phyloP scores from a whole-genome alignment of 768 basidiomycete species.

The Psilocybe cubensis region DNA sequence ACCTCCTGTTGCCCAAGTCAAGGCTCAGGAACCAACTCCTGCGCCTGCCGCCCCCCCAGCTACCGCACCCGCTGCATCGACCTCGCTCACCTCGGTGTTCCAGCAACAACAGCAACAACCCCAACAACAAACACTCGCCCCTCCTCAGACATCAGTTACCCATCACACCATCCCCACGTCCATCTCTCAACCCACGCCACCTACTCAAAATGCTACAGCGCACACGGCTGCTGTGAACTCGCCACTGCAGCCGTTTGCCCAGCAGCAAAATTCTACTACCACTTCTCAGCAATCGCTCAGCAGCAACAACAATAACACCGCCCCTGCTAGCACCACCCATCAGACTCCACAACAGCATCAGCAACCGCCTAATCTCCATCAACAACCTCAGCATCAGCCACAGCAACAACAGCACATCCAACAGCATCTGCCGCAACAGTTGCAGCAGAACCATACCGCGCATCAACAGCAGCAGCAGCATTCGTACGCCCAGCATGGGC shows the following conservation, averaged over 20 bases:
- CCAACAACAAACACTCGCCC: slow-evolving; percentile 35
- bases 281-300: too few species aligned
- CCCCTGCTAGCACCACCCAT: slow-evolving; percentile 5
- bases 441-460: slow-evolving; percentile 42
- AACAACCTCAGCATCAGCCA: slow-evolving; percentile 31
- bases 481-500: slow-evolving; percentile 67
- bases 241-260: slow-evolving; percentile 45
- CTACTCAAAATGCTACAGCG: slow-evolving; percentile 29
- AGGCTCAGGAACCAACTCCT: slow-evolving; percentile 33
- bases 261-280: slow-evolving; percentile 40
- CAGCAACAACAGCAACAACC: slow-evolving; percentile 43
- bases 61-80: slow-evolving; percentile 41
- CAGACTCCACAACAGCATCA: slow-evolving; percentile 29
- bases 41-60: slow-evolving; percentile 40
- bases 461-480: too few species aligned
- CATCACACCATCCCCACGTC: slow-evolving; percentile 39
- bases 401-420: slow-evolving; percentile 44
- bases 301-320: slow-evolving; percentile 20
- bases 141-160: slow-evolving; percentile 30
- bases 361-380: too few species aligned
- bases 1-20: slow-evolving; percentile 25
- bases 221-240: slow-evolving; percentile 35
- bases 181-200: slow-evolving; percentile 42
- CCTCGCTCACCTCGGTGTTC: slow-evolving; percentile 47
- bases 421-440: slow-evolving; percentile 46